phyloP scores from a whole-genome alignment of 441 rosid species.

The Cnidoscolus chayamansa region DNA sequence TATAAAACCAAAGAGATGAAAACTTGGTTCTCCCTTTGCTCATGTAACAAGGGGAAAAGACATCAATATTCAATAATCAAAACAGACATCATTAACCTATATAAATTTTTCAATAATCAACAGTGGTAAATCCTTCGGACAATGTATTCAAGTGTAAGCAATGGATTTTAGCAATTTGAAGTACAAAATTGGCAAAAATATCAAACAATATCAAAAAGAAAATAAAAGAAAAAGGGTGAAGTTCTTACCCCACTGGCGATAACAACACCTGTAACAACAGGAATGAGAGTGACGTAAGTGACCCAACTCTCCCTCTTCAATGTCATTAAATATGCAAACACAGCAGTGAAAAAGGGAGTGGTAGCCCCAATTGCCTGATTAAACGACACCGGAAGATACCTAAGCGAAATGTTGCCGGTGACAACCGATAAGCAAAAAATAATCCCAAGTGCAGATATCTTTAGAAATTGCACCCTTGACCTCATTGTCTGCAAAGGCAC shows the following conservation, averaged over 20 bases:
- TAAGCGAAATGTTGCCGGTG: conserved; percentile 53
- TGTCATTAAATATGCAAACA: conserved; percentile 57
- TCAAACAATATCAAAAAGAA: background rate
- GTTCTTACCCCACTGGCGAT: conserved; percentile 66
- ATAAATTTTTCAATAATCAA: background rate
- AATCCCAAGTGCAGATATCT: conserved; percentile 54
- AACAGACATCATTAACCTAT: background rate
- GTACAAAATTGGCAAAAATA: background rate
- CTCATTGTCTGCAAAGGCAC: conserved; percentile 48
- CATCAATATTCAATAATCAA: background rate
- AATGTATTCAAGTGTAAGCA: too few species aligned
- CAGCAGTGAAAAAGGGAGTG: conserved; percentile 72
- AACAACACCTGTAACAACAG: conserved; percentile 64
- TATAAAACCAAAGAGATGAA: conserved; percentile 67
- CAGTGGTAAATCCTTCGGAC: background rate
- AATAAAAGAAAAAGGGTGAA: background rate
- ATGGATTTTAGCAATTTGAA: too few species aligned
- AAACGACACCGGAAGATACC: conserved; percentile 61
- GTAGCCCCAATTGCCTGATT: conserved; percentile 76
- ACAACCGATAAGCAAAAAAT: conserved; percentile 67
- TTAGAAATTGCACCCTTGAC: conserved; percentile 47
- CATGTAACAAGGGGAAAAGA: conserved; percentile 16
- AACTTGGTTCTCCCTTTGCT: conserved; percentile 64
- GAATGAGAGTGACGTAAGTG: conserved; percentile 52
- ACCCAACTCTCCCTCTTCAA: conserved; percentile 54